Base-by-base conservation (phyloP, 2,329 filamentous ascomycete species). In the Graphiopsis chlorocephala region DNA sequence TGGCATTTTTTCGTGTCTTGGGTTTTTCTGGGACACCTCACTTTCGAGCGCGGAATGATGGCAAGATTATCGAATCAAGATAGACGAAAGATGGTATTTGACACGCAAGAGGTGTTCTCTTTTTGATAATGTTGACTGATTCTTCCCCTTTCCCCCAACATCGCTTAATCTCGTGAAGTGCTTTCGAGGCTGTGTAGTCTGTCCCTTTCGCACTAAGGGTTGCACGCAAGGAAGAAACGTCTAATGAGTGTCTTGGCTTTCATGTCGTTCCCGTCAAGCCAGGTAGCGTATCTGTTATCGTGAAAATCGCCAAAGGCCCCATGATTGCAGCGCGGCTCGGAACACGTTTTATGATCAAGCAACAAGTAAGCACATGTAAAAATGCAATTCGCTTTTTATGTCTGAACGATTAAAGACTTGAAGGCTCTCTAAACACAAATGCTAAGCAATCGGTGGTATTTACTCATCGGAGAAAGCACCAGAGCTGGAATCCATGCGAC, bases 401-500 rank as follows among this genome's bases (percentile, higher is more conserved):
- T 23, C 2, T n/a, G 6, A 55, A 31, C 35, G 20, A 23, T 38
- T 31, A 26, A 52, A 26, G 25, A 61, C 20, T 23, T 5, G 12
- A 61, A 61, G 20, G 45, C 59, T 35, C 20, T 50, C 31, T n/a
- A 55, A 33, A 31, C 28, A 33, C 14, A 26, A 29, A 56, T 56
- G 52, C 45, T 52, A 50, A 20, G 29, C 48, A n/a, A 48, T 31
- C 47, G 26, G 20, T 52, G 48, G 2, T 23, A 23, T 48, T 26
- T 52, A 64, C 53, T 64, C 61, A 28, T 64, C 63, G 45, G 69
- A 69, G 14, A 67, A 65, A 35, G 67, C 71, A 28, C 92, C 90
- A 35, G 52, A 56, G 10, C 86, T 90, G 55, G 93, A 80, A 75
- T 98, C 94, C 58, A 97, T 88, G 78, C 90, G 93, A 6, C 95